Evolutionary conservation across 768 basidiomycete species (phyloP).

Genomic region (Rhodosporidiobolus sp.): DNA sequence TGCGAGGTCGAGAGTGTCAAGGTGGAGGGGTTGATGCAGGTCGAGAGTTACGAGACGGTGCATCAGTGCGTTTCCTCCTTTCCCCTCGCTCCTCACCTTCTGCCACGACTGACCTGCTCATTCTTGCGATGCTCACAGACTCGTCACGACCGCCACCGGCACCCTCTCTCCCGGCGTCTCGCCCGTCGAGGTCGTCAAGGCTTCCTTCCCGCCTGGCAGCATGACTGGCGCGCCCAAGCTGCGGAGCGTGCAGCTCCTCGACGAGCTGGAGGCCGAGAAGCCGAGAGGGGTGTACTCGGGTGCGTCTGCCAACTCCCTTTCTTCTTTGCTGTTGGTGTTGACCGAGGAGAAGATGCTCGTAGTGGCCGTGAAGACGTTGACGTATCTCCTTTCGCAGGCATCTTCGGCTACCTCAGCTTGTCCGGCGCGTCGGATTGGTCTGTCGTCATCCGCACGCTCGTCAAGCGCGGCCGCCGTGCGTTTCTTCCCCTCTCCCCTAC

Average conservation of each 20-base stretch:
- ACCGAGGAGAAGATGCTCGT: too few species aligned
- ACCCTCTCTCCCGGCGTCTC: slow-evolving; percentile 53
- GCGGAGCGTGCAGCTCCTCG: slow-evolving; percentile 83
- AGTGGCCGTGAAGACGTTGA: not conserved
- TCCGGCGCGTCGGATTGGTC: slow-evolving; percentile 88
- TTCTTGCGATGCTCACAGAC: slow-evolving; percentile 39
- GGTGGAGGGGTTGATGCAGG: slow-evolving; percentile 76
- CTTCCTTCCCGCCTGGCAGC: slow-evolving; percentile 80
- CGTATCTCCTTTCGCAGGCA: slow-evolving; percentile 54
- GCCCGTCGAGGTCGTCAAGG: slow-evolving; percentile 71
- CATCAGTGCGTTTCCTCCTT: slow-evolving; percentile 58
- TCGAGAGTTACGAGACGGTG: slow-evolving; percentile 90
- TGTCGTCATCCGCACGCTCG: slow-evolving; percentile 88
- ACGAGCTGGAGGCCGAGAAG: slow-evolving; percentile 67
- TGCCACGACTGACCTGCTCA: not conserved
- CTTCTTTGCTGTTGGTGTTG: too few species aligned
- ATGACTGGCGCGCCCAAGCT: slow-evolving; percentile 99
- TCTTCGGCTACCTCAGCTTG: slow-evolving; percentile 87
- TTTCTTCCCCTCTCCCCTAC: slow-evolving; percentile 4
- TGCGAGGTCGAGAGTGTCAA: slow-evolving; percentile 70
- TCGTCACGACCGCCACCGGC: slow-evolving; percentile 90
- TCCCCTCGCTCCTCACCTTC: not conserved
- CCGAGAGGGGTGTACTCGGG: slow-evolving; percentile 72
- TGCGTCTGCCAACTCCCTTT: not conserved
- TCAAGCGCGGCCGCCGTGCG: slow-evolving; percentile 47